phyloP scores from a whole-genome alignment of 164 flowering plant species.

The Pachysandra terminalis region DNA sequence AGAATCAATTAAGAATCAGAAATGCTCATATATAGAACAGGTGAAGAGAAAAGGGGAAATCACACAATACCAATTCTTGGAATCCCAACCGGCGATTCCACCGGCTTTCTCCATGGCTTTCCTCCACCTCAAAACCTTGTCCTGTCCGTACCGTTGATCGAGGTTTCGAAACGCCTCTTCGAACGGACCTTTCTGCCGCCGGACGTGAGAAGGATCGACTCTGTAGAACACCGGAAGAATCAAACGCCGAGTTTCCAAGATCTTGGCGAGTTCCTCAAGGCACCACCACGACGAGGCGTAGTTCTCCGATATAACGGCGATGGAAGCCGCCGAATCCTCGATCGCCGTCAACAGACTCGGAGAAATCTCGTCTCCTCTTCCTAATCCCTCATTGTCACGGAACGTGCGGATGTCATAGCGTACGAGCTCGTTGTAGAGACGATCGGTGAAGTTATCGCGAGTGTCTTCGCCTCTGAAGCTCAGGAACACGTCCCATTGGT shows the following conservation, averaged over 20 bases:
- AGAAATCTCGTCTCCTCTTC: slow-evolving; percentile 5
- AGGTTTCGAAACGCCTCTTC: slow-evolving; percentile 12
- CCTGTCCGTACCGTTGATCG: slow-evolving; percentile 9
- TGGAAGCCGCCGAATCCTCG: slow-evolving; percentile 15
- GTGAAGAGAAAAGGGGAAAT: background rate
- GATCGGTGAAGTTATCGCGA: background rate
- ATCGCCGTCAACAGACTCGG: slow-evolving; percentile 16
- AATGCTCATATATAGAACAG: too few relatives aligned
- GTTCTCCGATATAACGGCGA: slow-evolving; percentile 18
- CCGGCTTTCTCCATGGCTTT: slow-evolving; percentile 33
- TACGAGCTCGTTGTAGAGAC: slow-evolving; percentile 8
- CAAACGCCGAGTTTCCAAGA: too few relatives aligned
- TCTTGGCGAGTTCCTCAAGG: slow-evolving; percentile 14
- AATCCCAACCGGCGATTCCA: slow-evolving; percentile 23
- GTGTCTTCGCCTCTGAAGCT: slow-evolving; percentile 23
- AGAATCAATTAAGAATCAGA: too few relatives aligned
- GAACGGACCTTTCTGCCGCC: background rate
- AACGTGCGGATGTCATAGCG: slow-evolving; percentile 10
- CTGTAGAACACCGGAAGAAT: too few relatives aligned
- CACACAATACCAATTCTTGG: background rate
- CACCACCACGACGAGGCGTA: slow-evolving; percentile 24
- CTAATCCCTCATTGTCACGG: slow-evolving; percentile 8
- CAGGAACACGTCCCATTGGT: slow-evolving; percentile 18
- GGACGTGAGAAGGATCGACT: too few relatives aligned
- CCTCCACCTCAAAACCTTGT: slow-evolving; percentile 24